A percentile compares a stretch with the other conserved stretches of the same genome.
phyloP scores from a whole-genome alignment of 129 eudicot genomes.

The Flaveria brownii region DNA sequence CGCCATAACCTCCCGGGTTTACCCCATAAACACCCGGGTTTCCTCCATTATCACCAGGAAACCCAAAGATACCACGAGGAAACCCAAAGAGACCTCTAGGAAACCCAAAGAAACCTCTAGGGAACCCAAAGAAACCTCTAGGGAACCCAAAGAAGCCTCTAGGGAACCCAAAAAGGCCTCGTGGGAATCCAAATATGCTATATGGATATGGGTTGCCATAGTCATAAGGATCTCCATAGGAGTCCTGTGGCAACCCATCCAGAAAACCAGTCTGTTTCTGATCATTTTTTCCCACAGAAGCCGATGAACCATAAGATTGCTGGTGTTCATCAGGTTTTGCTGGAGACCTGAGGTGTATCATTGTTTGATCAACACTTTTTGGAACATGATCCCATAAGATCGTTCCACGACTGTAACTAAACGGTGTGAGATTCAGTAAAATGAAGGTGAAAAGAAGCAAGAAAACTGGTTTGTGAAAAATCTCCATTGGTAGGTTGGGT shows the following conservation, averaged over 20 bases:
- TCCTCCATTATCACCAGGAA: background rate
- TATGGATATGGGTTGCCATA: background rate
- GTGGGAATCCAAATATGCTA: conserved; percentile 8
- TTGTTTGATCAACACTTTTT: background rate
- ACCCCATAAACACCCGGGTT: background rate
- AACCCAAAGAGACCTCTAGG: conserved; percentile 8
- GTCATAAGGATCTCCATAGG: background rate
- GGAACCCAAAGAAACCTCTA: background rate
- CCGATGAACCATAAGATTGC: background rate
- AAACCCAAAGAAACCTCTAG: background rate
- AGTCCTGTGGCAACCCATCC: background rate
- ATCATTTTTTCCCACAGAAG: background rate
- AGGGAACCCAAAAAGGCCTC: background rate
- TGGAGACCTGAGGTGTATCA: background rate
- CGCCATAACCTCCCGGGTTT: background rate
- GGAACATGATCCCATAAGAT: background rate
- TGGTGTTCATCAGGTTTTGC: background rate
- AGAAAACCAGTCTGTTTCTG: background rate
- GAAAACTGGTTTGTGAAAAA: background rate
- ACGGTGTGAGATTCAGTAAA: background rate
- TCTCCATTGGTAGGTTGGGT: background rate
- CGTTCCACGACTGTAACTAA: background rate
- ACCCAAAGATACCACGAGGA: background rate
- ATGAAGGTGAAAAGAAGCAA: background rate
- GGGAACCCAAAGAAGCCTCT: conserved; percentile 6